Evolutionary conservation across 1,284 basidiomycete species (phyloP).

Genomic region (Laetiporus sulphureus): DNA sequence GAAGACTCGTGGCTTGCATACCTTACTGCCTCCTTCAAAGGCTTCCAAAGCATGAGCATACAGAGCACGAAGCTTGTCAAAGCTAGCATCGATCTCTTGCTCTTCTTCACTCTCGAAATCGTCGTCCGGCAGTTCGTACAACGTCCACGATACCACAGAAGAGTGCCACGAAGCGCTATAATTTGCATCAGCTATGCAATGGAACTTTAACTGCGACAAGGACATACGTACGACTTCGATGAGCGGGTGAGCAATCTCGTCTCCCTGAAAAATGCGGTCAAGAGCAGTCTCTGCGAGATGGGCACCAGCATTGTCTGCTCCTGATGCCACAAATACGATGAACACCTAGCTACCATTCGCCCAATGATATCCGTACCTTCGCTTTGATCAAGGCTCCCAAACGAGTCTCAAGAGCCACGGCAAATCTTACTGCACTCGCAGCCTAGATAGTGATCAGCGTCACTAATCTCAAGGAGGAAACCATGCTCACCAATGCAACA

Average conservation of each 20-base stretch:
- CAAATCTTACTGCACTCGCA: conserved; percentile 40
- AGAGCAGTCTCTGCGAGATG: conserved; percentile 48
- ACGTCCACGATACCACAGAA: conserved; percentile 46
- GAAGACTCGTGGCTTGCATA: conserved; percentile 16
- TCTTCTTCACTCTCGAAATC: conserved; percentile 32
- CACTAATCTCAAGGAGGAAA: conserved; percentile 2
- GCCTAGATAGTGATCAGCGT: conserved; percentile 28
- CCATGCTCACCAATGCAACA: conserved; percentile 29
- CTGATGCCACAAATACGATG: too few species aligned
- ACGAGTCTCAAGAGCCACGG: conserved; percentile 48
- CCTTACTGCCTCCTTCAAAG: conserved; percentile 37
- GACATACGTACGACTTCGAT: conserved; percentile 48
- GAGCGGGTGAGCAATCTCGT: conserved; percentile 55
- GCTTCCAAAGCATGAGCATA: conserved; percentile 45
- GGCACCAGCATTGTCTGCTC: conserved; percentile 45
- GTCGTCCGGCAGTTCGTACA: conserved; percentile 28
- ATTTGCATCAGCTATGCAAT: conserved; percentile 3
- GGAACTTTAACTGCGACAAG: background rate
- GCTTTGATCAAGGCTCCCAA: conserved; percentile 53
- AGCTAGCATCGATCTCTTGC: conserved; percentile 35
- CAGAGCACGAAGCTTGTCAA: conserved; percentile 40
- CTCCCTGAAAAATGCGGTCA: conserved; percentile 53
- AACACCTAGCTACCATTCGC: too few species aligned
- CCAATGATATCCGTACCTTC: conserved; percentile 46
- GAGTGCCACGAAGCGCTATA: conserved; percentile 56